These are phyloP conservation scores for Cyclotella baltica DNA, from an alignment of 108 stramenopile genomes.

Conservation along the genomic window DNA sequence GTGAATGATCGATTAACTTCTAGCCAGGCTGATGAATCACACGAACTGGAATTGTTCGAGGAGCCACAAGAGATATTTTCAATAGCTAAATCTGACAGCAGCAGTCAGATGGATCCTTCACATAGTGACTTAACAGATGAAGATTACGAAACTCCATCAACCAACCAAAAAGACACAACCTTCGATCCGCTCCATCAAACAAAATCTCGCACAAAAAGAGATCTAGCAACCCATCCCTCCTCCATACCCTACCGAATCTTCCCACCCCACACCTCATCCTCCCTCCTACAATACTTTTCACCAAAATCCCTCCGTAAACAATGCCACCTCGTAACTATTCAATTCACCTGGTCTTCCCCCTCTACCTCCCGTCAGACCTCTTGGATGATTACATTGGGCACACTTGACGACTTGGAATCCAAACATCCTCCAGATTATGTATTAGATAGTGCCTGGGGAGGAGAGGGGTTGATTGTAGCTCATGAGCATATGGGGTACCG, in stretches of 20 bases:
- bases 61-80: no score
- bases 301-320: conserved; percentile 5
- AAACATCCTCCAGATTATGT: conserved; percentile 2
- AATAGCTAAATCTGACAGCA: no score
- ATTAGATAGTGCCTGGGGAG: neutral
- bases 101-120: no score
- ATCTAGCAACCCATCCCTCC: neutral
- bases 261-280: neutral
- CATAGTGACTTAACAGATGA: no score
- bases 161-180: no score
- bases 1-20: no score
- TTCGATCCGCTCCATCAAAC: neutral
- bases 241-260: conserved; percentile 6
- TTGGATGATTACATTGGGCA: conserved; percentile 22
- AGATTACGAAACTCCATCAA: no score
- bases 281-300: neutral
- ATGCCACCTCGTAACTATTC: neutral
- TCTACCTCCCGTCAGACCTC: neutral
- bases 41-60: no score
- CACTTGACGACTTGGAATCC: neutral
- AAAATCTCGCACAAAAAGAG: neutral
- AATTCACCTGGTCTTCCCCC: neutral
- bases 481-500: neutral
- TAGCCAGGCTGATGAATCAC: no score
- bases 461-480: conserved; percentile 16